Evolutionary conservation across 139 green algal species (phyloP), one percentile per base, ranked within the genome.

Genomic region (Micromonas commoda): DNA sequence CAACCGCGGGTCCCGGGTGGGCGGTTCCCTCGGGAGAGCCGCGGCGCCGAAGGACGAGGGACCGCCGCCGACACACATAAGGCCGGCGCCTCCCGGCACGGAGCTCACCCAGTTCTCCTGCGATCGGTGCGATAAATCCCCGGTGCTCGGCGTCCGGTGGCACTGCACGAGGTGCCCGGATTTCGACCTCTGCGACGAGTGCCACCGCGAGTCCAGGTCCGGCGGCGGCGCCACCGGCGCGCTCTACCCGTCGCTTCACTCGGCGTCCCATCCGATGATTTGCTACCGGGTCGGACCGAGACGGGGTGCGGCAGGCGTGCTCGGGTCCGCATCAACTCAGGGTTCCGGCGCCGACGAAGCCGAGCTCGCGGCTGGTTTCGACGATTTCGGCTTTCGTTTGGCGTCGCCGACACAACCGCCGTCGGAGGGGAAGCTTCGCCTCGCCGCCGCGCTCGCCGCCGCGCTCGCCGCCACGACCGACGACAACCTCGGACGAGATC

Each of bases 141-240:
- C 82, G 24, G 85, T 87, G 24, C 19, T 69, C 19, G 51, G 71
- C 38, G 34, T 33, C 31, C 74, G 82, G 16, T 87, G 82, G 82
- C 80, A 87, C 75, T 87, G 82, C 52, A 31, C 35, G 23, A 37
- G 82, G 21, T 87, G 82, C 35, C 45, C 37, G 31, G 82, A 87
- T 34, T 85, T 85, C 23, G 82, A 87, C 54, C 60, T 87, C 9
- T 87, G 82, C 39, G 52, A 83, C 13, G 21, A 26, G 16, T 87
- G 82, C 52, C 80, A 79, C 66, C 31, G 35, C n/a, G n/a, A n/a
- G n/a, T n/a, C n/a, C n/a, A n/a, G n/a, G n/a, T n/a, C n/a, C n/a
- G n/a, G n/a, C n/a, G n/a, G n/a, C n/a, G 21, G 45, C 24, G 9
- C 52, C 34, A n/a, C 31, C n/a, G 31, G 26, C 68, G 37, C 35